These are phyloP conservation scores for Vitis hybrid DNA, from an alignment of 177 flowering plant species.

Conservation along the genomic window DNA sequence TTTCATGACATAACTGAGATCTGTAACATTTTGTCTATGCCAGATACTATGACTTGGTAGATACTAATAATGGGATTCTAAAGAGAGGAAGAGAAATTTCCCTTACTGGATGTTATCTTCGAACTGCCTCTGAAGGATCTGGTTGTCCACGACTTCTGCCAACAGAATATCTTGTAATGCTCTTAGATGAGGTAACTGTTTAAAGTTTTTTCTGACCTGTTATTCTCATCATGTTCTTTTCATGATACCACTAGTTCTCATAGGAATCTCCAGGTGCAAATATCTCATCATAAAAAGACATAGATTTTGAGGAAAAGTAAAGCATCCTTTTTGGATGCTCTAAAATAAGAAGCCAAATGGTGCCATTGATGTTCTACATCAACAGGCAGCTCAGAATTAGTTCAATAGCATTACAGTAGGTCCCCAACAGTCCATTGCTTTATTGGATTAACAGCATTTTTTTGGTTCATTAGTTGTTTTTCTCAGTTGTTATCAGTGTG, in stretches of 20 bases:
- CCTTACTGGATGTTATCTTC: conserved; percentile 84
- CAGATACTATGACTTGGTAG: conserved; percentile 79
- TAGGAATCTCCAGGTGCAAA: not conserved
- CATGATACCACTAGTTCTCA: not conserved
- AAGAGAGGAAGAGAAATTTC: conserved; percentile 83
- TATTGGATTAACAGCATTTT: too few species aligned
- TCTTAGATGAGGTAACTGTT: conserved; percentile 77
- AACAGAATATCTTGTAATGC: conserved; percentile 80
- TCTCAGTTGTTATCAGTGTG: too few species aligned
- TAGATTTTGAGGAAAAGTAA: not conserved
- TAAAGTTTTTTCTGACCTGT: not conserved
- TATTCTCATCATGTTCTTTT: conserved; percentile 1
- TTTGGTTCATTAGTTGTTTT: too few species aligned
- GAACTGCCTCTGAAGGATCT: conserved; percentile 61
- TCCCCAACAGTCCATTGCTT: too few species aligned
- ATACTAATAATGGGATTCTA: conserved; percentile 59
- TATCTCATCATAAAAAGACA: not conserved
- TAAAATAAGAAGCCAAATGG: not conserved
- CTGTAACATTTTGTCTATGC: not conserved
- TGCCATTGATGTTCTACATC: not conserved
- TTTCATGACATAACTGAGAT: not conserved
- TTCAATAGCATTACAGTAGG: not conserved
- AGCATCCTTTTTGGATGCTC: not conserved
- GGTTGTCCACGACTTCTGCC: conserved; percentile 73
- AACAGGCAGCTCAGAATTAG: not conserved